A percentile compares a stretch with the other conserved stretches of the same genome.
phyloP scores from a whole-genome alignment of 2,329 filamentous ascomycete genomes.

The Cryoendolithus antarcticus region DNA sequence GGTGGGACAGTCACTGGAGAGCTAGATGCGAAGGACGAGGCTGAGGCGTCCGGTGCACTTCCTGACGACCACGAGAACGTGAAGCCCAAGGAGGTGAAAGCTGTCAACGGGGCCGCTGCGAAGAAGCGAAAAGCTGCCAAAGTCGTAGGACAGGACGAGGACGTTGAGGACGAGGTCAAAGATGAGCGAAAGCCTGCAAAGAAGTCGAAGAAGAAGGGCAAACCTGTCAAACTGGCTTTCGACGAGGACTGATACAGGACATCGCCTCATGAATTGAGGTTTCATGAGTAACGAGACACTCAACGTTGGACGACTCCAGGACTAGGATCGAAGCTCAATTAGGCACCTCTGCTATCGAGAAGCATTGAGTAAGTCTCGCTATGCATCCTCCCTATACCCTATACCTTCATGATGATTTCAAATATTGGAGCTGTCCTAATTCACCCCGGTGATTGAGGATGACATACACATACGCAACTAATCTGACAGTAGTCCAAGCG shows the following conservation, averaged over 20 bases:
- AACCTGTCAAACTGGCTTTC: conserved; percentile 24
- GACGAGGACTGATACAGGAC: conserved; percentile 14
- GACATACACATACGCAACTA: conserved; percentile 8
- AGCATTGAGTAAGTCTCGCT: conserved; percentile 1
- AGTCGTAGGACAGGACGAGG: conserved; percentile 21
- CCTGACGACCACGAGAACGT: conserved; percentile 5
- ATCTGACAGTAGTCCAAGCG: conserved; percentile 1
- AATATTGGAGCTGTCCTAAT: conserved; percentile 10
- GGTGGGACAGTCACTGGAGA: conserved; percentile 12
- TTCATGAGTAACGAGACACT: neutral
- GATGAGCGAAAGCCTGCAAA: conserved; percentile 12
- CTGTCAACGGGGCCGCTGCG: conserved; percentile 13
- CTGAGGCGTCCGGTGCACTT: conserved; percentile 15
- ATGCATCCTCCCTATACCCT: neutral
- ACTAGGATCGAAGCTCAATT: neutral
- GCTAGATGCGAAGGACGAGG: conserved; percentile 9
- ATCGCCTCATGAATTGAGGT: neutral
- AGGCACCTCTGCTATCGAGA: neutral
- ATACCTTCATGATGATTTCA: conserved; percentile 4
- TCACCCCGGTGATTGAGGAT: conserved; percentile 5
- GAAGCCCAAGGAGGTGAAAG: conserved; percentile 4
- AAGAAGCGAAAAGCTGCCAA: conserved; percentile 27
- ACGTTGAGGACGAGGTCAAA: conserved; percentile 5
- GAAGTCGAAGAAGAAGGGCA: conserved; percentile 23
- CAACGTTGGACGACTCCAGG: too few relatives aligned